phyloP scores from a whole-genome alignment of 1,139 yeast genomes.

The Taphrina communis region DNA sequence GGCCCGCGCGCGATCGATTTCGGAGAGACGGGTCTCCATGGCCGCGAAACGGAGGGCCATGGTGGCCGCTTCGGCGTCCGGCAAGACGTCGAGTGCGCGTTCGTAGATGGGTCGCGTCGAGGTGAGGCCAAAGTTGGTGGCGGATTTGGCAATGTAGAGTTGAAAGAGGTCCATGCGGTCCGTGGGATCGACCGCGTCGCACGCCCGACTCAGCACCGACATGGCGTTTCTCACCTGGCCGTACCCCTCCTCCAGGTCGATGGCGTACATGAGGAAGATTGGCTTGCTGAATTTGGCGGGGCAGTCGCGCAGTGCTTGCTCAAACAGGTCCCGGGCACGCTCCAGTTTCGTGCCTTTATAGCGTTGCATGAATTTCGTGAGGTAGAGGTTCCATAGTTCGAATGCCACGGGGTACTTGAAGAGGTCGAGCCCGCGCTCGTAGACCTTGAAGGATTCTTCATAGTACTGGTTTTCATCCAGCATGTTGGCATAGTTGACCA shows the following conservation, averaged over 20 bases:
- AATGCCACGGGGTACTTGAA: constrained; percentile 69
- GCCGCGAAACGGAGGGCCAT: constrained; percentile 56
- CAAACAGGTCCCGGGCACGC: constrained; percentile 74
- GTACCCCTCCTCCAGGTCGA: constrained; percentile 62
- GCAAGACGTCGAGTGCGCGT: constrained; percentile 56
- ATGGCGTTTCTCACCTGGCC: constrained; percentile 58
- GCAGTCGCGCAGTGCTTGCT: constrained; percentile 61
- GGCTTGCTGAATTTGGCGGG: constrained; percentile 60
- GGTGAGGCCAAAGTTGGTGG: constrained; percentile 52
- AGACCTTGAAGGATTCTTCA: constrained; percentile 65
- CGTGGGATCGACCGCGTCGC: constrained; percentile 50
- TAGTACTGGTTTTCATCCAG: constrained; percentile 59
- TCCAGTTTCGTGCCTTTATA: constrained; percentile 55
- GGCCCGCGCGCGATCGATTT: constrained; percentile 66
- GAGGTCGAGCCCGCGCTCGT: constrained; percentile 67
- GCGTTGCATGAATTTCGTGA: constrained; percentile 60
- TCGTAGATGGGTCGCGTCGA: constrained; percentile 56
- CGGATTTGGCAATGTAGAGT: constrained; percentile 51
- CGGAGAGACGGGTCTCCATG: constrained; percentile 58
- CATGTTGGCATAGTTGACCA: constrained; percentile 70
- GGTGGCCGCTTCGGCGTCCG: constrained; percentile 51
- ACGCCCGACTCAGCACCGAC: constrained; percentile 56
- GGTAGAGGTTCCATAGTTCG: constrained; percentile 75
- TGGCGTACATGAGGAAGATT: constrained; percentile 62
- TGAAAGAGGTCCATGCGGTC: constrained; percentile 53